Evolutionary conservation across 257 asterid species (phyloP).

Genomic region (Gentiana dahurica): DNA sequence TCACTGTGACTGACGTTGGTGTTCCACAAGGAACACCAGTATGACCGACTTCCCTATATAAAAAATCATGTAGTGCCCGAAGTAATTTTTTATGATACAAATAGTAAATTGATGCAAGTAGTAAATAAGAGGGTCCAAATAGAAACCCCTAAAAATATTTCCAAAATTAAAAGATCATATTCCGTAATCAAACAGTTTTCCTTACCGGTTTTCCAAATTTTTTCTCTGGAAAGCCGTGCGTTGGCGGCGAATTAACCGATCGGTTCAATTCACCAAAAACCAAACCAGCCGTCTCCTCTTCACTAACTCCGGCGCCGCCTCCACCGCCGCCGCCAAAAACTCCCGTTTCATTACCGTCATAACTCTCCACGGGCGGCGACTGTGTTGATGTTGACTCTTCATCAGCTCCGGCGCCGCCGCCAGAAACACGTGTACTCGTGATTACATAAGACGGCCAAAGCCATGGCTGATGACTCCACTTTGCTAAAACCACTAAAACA

Average conservation of each 20-base stretch:
- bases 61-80: no score
- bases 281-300: slow-evolving; percentile 32
- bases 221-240: slow-evolving; percentile 17
- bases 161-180: not conserved
- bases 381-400: slow-evolving; percentile 1
- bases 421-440: not conserved
- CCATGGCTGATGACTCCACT: slow-evolving; percentile 27
- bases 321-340: slow-evolving; percentile 2
- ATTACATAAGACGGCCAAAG: slow-evolving; percentile 11
- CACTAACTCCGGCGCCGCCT: slow-evolving; percentile 24
- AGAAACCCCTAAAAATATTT: no score
- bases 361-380: not conserved
- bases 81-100: no score
- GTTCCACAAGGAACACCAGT: no score
- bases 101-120: no score
- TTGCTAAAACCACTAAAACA: slow-evolving; percentile 30
- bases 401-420: not conserved
- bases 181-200: not conserved
- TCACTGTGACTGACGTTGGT: no score
- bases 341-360: not conserved
- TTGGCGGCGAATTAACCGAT: slow-evolving; percentile 24
- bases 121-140: no score
- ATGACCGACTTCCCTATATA: no score
- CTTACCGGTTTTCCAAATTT: slow-evolving; percentile 17
- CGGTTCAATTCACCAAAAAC: slow-evolving; percentile 14